Base-by-base conservation (phyloP, 257 asterid genomes). In the Petunia axillaris region DNA sequence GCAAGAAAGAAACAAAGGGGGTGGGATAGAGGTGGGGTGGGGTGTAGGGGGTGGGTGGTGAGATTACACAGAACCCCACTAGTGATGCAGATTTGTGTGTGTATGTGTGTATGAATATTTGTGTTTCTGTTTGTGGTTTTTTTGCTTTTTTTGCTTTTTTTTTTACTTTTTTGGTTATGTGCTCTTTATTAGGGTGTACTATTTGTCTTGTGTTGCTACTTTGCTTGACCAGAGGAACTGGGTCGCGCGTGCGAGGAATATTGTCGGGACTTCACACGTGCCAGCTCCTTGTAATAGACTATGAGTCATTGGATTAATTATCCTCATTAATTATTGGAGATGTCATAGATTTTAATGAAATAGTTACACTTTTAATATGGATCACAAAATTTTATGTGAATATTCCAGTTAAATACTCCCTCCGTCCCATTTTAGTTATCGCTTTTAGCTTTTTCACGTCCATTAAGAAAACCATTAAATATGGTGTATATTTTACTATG, bases 241-340 rank as follows among this genome's bases (percentile, higher is more conserved):
- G 71, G 71, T 59, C 71, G 67, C 25, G 43, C 59, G 80, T 77
- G 71, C 35, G 73, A 77, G 38, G 59, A 77, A 38, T 54, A 9
- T 67, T 52, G 77, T 71, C 60, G 41, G 62, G 13, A 48, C 35
- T 48, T 71, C 77, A 71, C 77, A 71, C 77, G 77, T 35, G 77
- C 44, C 62, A 50, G 9, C 10, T 2, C 1, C 6, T 3, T 7
- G n/a, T 25, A 25, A 25, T 25, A 64, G 10, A 15, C 4, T 4
- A 25, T 25, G 25, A 14, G 14, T 37, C 0, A 11, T 64, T 64
- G 41, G 16, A 37, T 64, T 11, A 3, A 10, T 64, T 38, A 4
- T 64, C 15, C 37, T 64, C 16, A 38, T 64, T 64, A 37, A 4
- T 37, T 0, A 15, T 7, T 0, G 3, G 10, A 41, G 54, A 66